Conservation (phyloP, 2,329 filamentous ascomycete genomes). For the Truncatella angustata region DNA sequence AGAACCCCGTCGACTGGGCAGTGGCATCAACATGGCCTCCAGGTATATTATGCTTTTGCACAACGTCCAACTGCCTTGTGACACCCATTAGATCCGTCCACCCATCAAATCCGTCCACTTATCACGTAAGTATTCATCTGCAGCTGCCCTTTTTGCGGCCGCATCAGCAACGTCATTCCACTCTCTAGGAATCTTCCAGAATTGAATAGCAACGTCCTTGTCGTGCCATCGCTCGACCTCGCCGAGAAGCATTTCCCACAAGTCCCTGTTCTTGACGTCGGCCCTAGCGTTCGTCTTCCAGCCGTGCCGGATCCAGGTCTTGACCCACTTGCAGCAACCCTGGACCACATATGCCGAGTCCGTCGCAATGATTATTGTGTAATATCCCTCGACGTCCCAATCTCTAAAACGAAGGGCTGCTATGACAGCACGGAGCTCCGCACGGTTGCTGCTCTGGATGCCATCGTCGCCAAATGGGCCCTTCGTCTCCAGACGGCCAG, state of each 20-base stretch:
- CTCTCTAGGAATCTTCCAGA: constrained; percentile 46
- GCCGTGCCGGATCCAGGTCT: constrained; percentile 39
- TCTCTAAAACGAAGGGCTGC: constrained; percentile 42
- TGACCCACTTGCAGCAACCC: constrained; percentile 41
- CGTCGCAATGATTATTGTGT: constrained; percentile 48
- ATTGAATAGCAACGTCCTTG: constrained; percentile 33
- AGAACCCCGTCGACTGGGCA: too few species aligned
- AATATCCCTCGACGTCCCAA: constrained; percentile 42
- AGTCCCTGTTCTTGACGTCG: constrained; percentile 47
- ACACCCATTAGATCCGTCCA: too few species aligned
- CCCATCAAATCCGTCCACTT: not conserved
- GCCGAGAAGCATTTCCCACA: constrained; percentile 49
- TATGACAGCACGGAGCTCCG: constrained; percentile 54
- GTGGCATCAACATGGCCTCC: too few species aligned
- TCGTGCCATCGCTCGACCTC: constrained; percentile 32
- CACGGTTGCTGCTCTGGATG: constrained; percentile 49
- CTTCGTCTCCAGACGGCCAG: constrained; percentile 37
- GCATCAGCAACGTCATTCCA: constrained; percentile 41
- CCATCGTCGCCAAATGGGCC: constrained; percentile 38
- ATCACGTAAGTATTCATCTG: not conserved
- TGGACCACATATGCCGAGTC: constrained; percentile 51
- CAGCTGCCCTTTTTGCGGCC: constrained; percentile 23
- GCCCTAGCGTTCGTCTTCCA: constrained; percentile 38
- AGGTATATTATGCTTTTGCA: too few species aligned
- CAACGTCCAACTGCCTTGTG: too few species aligned